Percentiles rank a stretch among this genome's conserved stretches.
Evolutionary conservation across 2,329 filamentous ascomycete genomes (phyloP).

Genomic region (Botrytis squamosa): DNA sequence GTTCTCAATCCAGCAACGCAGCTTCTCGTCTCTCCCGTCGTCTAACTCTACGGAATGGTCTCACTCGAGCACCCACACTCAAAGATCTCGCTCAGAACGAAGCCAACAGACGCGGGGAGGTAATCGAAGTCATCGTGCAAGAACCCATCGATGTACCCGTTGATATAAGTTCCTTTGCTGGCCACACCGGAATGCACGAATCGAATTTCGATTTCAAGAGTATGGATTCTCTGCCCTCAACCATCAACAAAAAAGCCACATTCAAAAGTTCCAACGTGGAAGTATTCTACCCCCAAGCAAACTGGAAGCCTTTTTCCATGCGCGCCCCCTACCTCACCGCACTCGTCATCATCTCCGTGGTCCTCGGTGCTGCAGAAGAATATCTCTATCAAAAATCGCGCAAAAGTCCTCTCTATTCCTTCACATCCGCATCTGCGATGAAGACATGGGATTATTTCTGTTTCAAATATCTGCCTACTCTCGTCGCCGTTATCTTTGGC

Average conservation of each 20-base stretch:
- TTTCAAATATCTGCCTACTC: constrained; percentile 62
- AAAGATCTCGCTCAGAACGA: constrained; percentile 55
- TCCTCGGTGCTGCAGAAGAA: constrained; percentile 54
- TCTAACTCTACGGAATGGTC: constrained; percentile 29
- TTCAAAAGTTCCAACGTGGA: constrained; percentile 43
- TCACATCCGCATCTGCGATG: constrained; percentile 52
- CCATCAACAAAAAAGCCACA: constrained; percentile 26
- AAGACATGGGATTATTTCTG: constrained; percentile 55
- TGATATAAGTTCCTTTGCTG: constrained; percentile 35
- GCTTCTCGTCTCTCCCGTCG: constrained; percentile 25
- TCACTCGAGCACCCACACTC: constrained; percentile 44
- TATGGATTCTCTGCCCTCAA: constrained; percentile 27
- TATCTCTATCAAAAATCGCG: constrained; percentile 52
- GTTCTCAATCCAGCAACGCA: constrained; percentile 23
- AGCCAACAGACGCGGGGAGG: constrained; percentile 58
- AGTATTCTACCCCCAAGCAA: constrained; percentile 60
- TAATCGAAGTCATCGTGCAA: constrained; percentile 58
- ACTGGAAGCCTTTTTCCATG: constrained; percentile 68
- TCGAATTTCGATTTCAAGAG: constrained; percentile 25
- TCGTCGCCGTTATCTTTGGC: constrained; percentile 60
- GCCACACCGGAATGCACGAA: constrained; percentile 24
- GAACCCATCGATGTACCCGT: constrained; percentile 23
- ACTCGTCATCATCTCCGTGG: constrained; percentile 54
- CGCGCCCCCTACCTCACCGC: constrained; percentile 57
- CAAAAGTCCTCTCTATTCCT: constrained; percentile 44